Conservation (phyloP, 495 filamentous ascomycete species). For the Hypoxylon cercidicola region DNA sequence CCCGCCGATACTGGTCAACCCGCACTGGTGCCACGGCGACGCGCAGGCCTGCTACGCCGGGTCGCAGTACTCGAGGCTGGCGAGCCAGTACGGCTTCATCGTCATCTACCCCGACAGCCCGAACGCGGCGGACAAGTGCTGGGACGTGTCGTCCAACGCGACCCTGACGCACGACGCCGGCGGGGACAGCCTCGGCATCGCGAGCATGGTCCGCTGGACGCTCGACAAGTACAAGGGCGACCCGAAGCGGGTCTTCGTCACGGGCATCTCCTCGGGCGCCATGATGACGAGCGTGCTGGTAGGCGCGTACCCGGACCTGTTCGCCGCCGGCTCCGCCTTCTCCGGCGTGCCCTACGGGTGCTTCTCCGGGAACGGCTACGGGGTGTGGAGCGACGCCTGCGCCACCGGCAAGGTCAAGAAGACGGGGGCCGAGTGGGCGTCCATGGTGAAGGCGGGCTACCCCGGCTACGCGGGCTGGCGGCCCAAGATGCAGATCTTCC, state of each 20-base stretch:
- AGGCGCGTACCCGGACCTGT: slow-evolving; percentile 54
- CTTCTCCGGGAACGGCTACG: slow-evolving; percentile 58
- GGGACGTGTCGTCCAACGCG: slow-evolving; percentile 67
- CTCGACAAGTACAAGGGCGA: slow-evolving; percentile 57
- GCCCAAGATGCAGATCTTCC: slow-evolving; percentile 66
- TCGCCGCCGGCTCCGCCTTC: slow-evolving; percentile 61
- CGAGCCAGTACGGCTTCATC: slow-evolving; percentile 62
- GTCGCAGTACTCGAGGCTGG: slow-evolving; percentile 56
- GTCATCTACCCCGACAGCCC: slow-evolving; percentile 66
- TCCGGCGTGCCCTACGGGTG: slow-evolving; percentile 70
- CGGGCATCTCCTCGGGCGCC: slow-evolving; percentile 59
- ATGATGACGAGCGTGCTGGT: slow-evolving; percentile 61
- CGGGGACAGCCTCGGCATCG: slow-evolving; percentile 67
- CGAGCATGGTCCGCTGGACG: slow-evolving; percentile 67
- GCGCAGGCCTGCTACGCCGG: slow-evolving; percentile 48
- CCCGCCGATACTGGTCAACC: slow-evolving; percentile 66
- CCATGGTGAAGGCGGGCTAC: slow-evolving; percentile 58
- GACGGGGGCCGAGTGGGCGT: slow-evolving; percentile 55
- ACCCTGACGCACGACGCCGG: slow-evolving; percentile 68
- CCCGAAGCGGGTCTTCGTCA: slow-evolving; percentile 58
- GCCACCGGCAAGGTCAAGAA: slow-evolving; percentile 54
- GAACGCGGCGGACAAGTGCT: slow-evolving; percentile 59
- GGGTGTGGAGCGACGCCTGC: slow-evolving; percentile 59
- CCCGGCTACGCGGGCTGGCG: slow-evolving; percentile 60
- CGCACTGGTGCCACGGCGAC: slow-evolving; percentile 63